Conservation (phyloP, 495 filamentous ascomycete genomes). For the Penicillium fimorum region DNA sequence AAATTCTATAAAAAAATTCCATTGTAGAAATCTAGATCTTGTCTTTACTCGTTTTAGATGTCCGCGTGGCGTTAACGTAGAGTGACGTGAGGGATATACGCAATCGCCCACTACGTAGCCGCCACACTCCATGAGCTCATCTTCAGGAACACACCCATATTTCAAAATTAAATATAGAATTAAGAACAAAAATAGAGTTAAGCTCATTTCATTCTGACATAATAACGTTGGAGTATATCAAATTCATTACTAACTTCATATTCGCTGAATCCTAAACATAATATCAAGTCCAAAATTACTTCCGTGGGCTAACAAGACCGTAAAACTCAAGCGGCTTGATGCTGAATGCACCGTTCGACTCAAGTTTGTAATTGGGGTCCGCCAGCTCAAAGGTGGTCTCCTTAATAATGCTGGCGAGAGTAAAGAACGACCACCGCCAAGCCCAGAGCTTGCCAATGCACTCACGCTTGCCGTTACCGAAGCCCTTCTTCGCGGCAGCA, state of each 20-base stretch:
- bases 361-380: conserved; percentile 40
- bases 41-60: not conserved
- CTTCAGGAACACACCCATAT: not conserved
- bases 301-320: conserved; percentile 40
- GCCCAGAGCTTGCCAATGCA: conserved; percentile 68
- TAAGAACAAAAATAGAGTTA: not conserved
- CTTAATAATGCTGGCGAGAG: conserved; percentile 40
- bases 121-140: not conserved
- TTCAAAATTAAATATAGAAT: not conserved
- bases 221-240: conserved; percentile 5
- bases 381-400: conserved; percentile 46
- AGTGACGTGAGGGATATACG: conserved; percentile 17
- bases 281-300: conserved; percentile 5
- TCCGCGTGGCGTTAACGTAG: conserved; percentile 11
- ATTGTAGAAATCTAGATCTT: not conserved
- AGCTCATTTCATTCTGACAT: conserved; percentile 11
- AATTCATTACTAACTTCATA: conserved; percentile 14
- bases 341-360: conserved; percentile 41
- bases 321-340: conserved; percentile 36
- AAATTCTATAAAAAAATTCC: not conserved
- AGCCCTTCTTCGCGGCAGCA: conserved; percentile 60
- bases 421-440: conserved; percentile 55
- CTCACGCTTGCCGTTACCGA: conserved; percentile 67
- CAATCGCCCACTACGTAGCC: conserved; percentile 2
- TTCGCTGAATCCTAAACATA: not conserved